phyloP scores from a whole-genome alignment of 2,329 filamentous ascomycete species.

The Coniochaeta sp. region DNA sequence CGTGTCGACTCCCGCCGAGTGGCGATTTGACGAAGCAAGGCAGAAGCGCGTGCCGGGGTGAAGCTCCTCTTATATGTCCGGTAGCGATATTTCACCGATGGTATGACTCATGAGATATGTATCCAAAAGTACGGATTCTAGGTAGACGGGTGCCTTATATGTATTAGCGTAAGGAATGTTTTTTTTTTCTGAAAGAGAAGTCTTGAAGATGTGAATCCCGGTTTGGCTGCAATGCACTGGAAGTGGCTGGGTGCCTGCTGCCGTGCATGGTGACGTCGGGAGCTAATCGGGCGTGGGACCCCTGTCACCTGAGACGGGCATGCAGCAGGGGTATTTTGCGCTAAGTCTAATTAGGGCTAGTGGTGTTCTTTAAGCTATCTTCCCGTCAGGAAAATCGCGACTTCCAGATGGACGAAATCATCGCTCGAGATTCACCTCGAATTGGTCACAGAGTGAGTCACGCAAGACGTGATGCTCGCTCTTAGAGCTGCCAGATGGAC shows the following conservation, averaged over 20 bases:
- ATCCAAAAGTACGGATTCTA: not conserved
- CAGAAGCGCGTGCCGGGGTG: not conserved
- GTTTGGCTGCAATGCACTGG: not conserved
- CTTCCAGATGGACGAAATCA: not conserved
- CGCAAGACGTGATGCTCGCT: slow-evolving; percentile 17
- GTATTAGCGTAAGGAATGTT: too few species aligned
- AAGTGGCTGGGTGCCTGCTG: slow-evolving; percentile 1
- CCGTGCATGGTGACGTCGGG: slow-evolving; percentile 1
- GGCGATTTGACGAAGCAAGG: not conserved
- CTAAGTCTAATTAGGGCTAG: slow-evolving; percentile 6
- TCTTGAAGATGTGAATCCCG: too few species aligned
- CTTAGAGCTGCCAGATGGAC: slow-evolving; percentile 12
- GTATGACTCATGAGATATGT: not conserved
- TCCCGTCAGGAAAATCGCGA: not conserved
- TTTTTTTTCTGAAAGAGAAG: too few species aligned
- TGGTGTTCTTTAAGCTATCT: not conserved
- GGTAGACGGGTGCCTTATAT: not conserved
- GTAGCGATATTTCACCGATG: not conserved
- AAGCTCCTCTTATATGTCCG: not conserved
- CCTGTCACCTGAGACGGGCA: not conserved
- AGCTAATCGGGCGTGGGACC: not conserved
- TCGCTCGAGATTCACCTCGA: not conserved
- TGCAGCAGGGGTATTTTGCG: not conserved
- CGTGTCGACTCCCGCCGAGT: not conserved
- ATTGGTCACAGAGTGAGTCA: not conserved